Conservation (phyloP, 23 red algal species). For the Gracilaria gracilis region DNA sequence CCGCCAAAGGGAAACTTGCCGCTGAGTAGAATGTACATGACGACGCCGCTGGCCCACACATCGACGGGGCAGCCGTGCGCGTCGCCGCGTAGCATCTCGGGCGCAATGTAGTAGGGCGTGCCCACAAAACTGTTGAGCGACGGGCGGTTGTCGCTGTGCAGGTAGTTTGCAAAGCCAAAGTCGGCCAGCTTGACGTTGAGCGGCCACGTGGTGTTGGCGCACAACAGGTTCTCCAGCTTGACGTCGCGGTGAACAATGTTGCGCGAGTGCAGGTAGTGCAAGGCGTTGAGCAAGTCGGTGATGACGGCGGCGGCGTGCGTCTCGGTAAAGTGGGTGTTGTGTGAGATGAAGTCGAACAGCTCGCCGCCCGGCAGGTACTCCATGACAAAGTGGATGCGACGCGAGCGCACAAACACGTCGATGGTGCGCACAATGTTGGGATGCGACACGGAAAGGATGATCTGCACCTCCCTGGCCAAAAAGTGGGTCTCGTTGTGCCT, state of each 20-base stretch:
- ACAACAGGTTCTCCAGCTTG: slow-evolving; percentile 88
- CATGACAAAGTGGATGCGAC: slow-evolving; percentile 81
- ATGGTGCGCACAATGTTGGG: slow-evolving; percentile 80
- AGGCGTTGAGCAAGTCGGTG: slow-evolving; percentile 73
- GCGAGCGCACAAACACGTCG: slow-evolving; percentile 69
- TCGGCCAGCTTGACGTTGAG: slow-evolving; percentile 89
- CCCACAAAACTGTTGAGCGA: slow-evolving; percentile 76
- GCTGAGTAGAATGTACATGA: slow-evolving; percentile 64
- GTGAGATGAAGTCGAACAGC: slow-evolving; percentile 76
- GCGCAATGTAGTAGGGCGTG: slow-evolving; percentile 86
- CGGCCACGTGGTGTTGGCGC: slow-evolving; percentile 68
- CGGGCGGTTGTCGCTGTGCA: slow-evolving; percentile 35
- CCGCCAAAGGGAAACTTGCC: slow-evolving; percentile 84
- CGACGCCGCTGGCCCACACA: slow-evolving; percentile 83
- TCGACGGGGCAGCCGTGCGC: slow-evolving; percentile 80
- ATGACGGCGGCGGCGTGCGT: slow-evolving; percentile 76
- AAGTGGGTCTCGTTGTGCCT: slow-evolving; percentile 69
- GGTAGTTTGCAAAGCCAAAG: slow-evolving; percentile 89
- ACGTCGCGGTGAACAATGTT: slow-evolving; percentile 94
- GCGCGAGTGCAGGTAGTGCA: slow-evolving; percentile 83
- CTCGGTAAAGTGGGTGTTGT: slow-evolving; percentile 78
- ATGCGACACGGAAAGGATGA: slow-evolving; percentile 68
- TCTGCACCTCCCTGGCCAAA: slow-evolving; percentile 82
- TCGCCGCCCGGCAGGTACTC: slow-evolving; percentile 84
- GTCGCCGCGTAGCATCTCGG: slow-evolving; percentile 78